Conservation (phyloP, 2,329 filamentous ascomycete species). For the Ophiostoma novo-ulmi region DNA sequence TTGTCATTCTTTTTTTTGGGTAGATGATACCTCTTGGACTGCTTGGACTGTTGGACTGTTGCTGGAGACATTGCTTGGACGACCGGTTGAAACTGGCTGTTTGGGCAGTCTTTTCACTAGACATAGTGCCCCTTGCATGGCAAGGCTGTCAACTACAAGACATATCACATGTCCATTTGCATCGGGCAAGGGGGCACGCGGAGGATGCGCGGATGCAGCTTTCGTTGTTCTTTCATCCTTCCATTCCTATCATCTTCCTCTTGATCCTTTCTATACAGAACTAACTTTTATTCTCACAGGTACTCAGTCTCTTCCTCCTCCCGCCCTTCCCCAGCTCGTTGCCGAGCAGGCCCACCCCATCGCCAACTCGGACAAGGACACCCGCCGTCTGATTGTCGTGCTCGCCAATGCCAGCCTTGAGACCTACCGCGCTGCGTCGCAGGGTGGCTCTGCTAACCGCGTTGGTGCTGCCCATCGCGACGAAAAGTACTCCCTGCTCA, state of each 20-base stretch:
- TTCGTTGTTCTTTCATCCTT: not conserved
- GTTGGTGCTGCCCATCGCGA: slow-evolving; percentile 61
- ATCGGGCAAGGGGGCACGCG: not conserved
- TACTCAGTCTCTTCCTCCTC: slow-evolving; percentile 92
- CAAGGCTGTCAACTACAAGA: not conserved
- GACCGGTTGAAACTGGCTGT: not conserved
- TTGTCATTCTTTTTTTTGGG: not conserved
- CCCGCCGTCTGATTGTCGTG: slow-evolving; percentile 87
- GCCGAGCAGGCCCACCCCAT: slow-evolving; percentile 90
- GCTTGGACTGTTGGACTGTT: not conserved
- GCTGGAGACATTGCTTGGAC: not conserved
- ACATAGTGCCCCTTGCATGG: slow-evolving; percentile 1
- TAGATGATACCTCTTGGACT: not conserved
- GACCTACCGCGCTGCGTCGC: slow-evolving; percentile 85
- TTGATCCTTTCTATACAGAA: not conserved
- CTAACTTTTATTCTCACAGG: slow-evolving; percentile 47
- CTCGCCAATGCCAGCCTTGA: slow-evolving; percentile 96
- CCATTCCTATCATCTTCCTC: not conserved
- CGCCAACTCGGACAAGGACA: slow-evolving; percentile 78
- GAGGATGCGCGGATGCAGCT: not conserved
- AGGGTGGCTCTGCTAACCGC: slow-evolving; percentile 59
- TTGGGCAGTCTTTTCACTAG: not conserved
- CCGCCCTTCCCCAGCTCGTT: slow-evolving; percentile 82
- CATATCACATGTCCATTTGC: not conserved
- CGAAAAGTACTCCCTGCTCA: slow-evolving; percentile 95